Evolutionary conservation across 2,329 filamentous ascomycete genomes (phyloP).

Genomic region (Helotiales sp.): DNA sequence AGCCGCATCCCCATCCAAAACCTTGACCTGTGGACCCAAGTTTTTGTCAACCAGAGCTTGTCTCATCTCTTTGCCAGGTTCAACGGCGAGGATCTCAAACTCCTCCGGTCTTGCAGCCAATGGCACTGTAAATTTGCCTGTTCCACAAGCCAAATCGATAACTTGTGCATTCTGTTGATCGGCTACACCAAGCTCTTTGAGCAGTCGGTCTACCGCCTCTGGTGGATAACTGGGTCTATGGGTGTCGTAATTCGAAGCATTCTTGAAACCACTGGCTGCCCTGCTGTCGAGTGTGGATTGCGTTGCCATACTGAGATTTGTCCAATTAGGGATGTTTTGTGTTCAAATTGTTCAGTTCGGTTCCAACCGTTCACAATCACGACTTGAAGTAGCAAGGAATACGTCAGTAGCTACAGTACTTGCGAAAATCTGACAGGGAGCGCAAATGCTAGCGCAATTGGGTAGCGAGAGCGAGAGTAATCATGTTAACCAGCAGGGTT

Average conservation of each 20-base stretch:
- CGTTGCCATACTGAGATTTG: background rate
- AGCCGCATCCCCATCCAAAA: slow-evolving; percentile 58
- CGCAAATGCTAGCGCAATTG: too few relatives aligned
- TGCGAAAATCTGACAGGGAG: too few relatives aligned
- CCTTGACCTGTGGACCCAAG: slow-evolving; percentile 44
- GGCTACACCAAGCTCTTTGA: slow-evolving; percentile 54
- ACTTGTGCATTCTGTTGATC: slow-evolving; percentile 48
- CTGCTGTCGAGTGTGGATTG: slow-evolving; percentile 22
- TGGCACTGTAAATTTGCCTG: slow-evolving; percentile 68
- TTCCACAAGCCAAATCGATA: slow-evolving; percentile 67
- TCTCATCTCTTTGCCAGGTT: slow-evolving; percentile 69
- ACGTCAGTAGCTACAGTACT: slow-evolving; percentile 5
- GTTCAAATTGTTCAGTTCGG: too few relatives aligned
- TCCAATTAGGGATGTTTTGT: background rate
- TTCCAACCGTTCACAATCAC: background rate
- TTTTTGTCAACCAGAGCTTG: slow-evolving; percentile 57
- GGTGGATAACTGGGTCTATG: slow-evolving; percentile 67
- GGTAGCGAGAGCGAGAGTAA: too few relatives aligned
- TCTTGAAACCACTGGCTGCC: slow-evolving; percentile 54
- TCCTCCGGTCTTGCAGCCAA: slow-evolving; percentile 58
- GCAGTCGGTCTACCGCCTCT: slow-evolving; percentile 57
- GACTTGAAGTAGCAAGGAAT: background rate
- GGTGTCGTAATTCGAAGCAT: slow-evolving; percentile 64
- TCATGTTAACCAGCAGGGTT: too few relatives aligned
- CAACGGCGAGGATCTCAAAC: slow-evolving; percentile 60